Evolutionary conservation across 176 grass and related monocot species (phyloP).

Genomic region (Bromus sterilis): DNA sequence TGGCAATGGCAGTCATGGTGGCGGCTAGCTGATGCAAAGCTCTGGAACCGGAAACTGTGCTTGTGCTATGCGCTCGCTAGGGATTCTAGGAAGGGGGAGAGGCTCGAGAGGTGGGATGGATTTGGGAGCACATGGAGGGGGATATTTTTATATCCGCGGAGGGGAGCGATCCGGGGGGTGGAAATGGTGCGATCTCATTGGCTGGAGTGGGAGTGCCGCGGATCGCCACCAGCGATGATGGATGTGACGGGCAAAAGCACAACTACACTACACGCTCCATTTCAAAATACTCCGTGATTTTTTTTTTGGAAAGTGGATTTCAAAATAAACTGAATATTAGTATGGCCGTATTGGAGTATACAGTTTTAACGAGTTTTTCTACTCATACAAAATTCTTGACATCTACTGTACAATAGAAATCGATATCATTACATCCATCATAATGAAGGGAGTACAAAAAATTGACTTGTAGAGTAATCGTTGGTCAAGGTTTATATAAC

Average conservation of each 20-base stretch:
- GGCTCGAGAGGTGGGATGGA: not conserved
- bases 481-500: no score
- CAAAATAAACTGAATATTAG: no score
- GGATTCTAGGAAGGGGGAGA: not conserved
- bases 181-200: not conserved
- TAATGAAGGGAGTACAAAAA: no score
- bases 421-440: no score
- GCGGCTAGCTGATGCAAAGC: not conserved
- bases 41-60: not conserved
- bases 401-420: no score
- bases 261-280: no score
- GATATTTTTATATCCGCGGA: not conserved
- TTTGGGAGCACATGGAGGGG: not conserved
- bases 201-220: not conserved
- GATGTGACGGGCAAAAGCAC: not conserved
- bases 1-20: constrained; percentile 40
- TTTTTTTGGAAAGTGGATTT: no score
- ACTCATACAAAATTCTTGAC: no score
- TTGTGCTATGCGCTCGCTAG: not conserved
- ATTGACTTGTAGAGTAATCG: no score
- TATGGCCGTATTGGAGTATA: no score
- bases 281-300: no score
- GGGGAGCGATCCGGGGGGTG: not conserved
- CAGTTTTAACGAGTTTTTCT: no score
- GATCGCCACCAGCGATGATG: constrained; percentile 12